Conservation (phyloP, 2,329 filamentous ascomycete genomes). For the Aureobasidium sp. region DNA sequence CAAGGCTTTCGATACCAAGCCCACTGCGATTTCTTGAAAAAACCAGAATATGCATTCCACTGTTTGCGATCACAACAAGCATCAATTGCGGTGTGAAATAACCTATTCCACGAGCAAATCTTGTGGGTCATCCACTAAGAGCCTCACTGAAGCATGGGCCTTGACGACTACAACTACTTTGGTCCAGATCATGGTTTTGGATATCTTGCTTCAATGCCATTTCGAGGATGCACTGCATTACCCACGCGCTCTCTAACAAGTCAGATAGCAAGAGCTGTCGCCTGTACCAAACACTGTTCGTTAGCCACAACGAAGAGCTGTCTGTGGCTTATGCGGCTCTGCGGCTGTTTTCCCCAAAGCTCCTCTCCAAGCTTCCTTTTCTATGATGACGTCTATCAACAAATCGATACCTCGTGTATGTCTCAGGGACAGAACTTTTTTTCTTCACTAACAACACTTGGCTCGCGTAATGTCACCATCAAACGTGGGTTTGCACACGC, state of each 20-base stretch:
- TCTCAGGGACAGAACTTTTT: not conserved
- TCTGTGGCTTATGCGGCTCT: too few species aligned
- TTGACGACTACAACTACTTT: too few species aligned
- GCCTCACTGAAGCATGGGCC: too few species aligned
- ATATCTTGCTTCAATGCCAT: too few species aligned
- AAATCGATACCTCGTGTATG: not conserved
- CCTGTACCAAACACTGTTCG: not conserved
- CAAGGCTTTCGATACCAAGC: not conserved
- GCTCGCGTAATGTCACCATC: slow-evolving; percentile 4
- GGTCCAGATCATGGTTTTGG: too few species aligned
- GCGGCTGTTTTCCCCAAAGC: slow-evolving; percentile 1
- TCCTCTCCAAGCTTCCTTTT: not conserved
- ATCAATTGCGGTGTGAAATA: not conserved
- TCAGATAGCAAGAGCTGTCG: too few species aligned
- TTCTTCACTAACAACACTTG: not conserved
- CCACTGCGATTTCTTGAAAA: not conserved
- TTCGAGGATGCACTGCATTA: too few species aligned
- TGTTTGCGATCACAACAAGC: slow-evolving; percentile 1
- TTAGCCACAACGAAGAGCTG: not conserved
- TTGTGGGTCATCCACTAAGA: not conserved
- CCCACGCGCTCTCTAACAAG: too few species aligned
- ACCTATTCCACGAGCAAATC: not conserved
- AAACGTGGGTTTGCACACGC: not conserved
- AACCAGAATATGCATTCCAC: not conserved
- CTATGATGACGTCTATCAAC: slow-evolving; percentile 3